Conservation (phyloP, 108 stramenopile species). For the Nannochloropsis gaditana region DNA sequence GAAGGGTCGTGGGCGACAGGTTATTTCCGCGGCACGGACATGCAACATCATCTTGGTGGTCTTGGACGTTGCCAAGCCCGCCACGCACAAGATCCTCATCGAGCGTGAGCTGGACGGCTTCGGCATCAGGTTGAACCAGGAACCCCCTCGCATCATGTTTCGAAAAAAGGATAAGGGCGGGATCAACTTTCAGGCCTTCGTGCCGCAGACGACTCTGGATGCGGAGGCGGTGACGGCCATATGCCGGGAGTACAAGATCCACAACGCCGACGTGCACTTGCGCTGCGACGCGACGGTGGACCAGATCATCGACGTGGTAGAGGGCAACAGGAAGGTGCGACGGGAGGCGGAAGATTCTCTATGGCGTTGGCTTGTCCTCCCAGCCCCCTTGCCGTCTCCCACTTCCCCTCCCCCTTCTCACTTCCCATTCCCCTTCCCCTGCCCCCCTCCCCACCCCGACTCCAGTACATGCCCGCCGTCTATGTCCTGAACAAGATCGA, state of each 20-base stretch:
- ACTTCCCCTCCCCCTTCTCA: neutral
- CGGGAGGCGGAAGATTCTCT: neutral
- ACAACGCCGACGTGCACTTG: constrained; percentile 78
- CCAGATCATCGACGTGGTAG: constrained; percentile 89
- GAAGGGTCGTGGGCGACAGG: constrained; percentile 86
- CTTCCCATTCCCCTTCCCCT: neutral
- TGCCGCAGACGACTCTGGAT: constrained; percentile 57
- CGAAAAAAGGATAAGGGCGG: constrained; percentile 88
- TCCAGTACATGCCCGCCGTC: constrained; percentile 70
- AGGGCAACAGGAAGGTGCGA: constrained; percentile 63
- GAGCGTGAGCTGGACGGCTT: constrained; percentile 90
- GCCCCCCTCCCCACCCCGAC: neutral
- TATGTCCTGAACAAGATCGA: constrained; percentile 93
- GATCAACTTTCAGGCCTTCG: constrained; percentile 81
- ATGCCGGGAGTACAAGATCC: constrained; percentile 81
- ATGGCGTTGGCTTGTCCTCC: neutral
- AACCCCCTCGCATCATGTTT: constrained; percentile 81
- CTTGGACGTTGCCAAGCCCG: constrained; percentile 82
- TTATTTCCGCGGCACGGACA: constrained; percentile 86
- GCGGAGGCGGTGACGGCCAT: constrained; percentile 69
- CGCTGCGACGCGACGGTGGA: constrained; percentile 80
- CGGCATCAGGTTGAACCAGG: constrained; percentile 95
- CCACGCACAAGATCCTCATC: constrained; percentile 95
- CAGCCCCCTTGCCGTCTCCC: neutral
- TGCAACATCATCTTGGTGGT: constrained; percentile 95